A percentile compares a stretch with the other conserved stretches of the same genome.
Evolutionary conservation across 2,329 filamentous ascomycete genomes (phyloP).

Genomic region (Pseudocercospora pini-densiflorae): DNA sequence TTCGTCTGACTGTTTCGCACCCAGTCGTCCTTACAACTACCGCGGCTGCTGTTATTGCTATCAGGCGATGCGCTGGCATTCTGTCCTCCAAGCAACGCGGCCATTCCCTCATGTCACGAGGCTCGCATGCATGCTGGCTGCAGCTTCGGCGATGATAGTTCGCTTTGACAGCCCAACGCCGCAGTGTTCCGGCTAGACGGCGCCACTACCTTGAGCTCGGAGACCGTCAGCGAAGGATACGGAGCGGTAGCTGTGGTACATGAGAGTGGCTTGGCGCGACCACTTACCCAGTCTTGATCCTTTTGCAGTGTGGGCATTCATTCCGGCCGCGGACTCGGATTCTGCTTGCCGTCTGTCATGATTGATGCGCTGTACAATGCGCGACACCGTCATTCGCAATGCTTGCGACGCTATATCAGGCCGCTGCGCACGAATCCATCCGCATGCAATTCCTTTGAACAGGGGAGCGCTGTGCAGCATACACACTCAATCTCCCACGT

Average conservation of each 20-base stretch:
- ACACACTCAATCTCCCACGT: constrained; percentile 3
- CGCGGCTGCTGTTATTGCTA: not conserved
- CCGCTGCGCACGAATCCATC: not conserved
- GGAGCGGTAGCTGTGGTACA: not conserved
- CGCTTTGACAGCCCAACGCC: constrained; percentile 6
- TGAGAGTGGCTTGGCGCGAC: not conserved
- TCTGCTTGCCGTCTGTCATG: not conserved
- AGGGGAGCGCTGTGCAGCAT: not conserved
- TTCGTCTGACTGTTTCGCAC: not conserved
- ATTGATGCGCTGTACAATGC: constrained; percentile 3
- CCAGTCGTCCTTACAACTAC: not conserved
- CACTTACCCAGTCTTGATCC: not conserved
- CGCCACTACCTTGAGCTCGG: not conserved
- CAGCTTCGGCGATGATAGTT: not conserved
- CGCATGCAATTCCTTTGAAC: not conserved
- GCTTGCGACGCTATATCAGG: not conserved
- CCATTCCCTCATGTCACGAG: constrained; percentile 6
- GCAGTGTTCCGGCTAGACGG: constrained; percentile 5
- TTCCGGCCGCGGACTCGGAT: not conserved
- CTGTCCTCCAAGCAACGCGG: not conserved
- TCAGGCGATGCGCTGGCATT: constrained; percentile 1
- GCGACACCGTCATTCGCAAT: constrained; percentile 6
- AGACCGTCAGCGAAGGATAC: constrained; percentile 2
- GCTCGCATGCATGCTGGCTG: constrained; percentile 1
- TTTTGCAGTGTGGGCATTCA: not conserved